A percentile compares a stretch with the other conserved stretches of the same genome.
Evolutionary conservation across 306 rosid species (phyloP).

Genomic region (Rosa lucieae): DNA sequence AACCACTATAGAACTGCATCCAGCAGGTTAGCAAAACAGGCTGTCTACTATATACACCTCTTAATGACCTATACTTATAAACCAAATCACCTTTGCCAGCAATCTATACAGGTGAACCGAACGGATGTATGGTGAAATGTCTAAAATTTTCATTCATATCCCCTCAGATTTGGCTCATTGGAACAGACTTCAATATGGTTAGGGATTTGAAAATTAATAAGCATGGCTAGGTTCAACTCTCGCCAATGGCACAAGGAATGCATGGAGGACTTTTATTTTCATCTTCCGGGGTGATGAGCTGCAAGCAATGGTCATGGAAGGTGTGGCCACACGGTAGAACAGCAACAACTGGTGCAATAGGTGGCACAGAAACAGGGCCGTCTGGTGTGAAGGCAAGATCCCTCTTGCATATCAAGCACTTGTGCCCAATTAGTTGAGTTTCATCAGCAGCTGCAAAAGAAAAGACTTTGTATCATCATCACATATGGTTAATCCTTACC

Average conservation of each 20-base stretch:
- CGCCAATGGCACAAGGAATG: constrained; percentile 55
- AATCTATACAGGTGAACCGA: neutral
- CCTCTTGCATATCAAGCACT: constrained; percentile 60
- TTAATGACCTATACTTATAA: constrained; percentile 1
- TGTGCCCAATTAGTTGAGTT: constrained; percentile 40
- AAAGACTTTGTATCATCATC: neutral
- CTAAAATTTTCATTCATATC: neutral
- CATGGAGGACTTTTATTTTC: constrained; percentile 55
- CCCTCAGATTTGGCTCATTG: neutral
- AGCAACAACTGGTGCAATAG: constrained; percentile 35
- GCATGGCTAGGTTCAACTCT: constrained; percentile 19
- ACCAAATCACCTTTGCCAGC: neutral
- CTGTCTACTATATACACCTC: neutral
- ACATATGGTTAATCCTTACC: neutral
- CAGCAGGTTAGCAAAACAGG: neutral
- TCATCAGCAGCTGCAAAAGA: constrained; percentile 20
- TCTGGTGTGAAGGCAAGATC: constrained; percentile 56
- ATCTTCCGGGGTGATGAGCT: constrained; percentile 51
- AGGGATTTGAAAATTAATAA: neutral
- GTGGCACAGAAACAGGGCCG: constrained; percentile 42
- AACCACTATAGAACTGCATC: neutral
- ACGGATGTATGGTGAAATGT: neutral
- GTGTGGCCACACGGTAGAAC: constrained; percentile 68
- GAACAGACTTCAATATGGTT: neutral
- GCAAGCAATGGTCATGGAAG: constrained; percentile 60